These are phyloP conservation scores for Neopestalotiopsis clavispora DNA, from an alignment of 2,329 filamentous ascomycete species.

Conservation along the genomic window DNA sequence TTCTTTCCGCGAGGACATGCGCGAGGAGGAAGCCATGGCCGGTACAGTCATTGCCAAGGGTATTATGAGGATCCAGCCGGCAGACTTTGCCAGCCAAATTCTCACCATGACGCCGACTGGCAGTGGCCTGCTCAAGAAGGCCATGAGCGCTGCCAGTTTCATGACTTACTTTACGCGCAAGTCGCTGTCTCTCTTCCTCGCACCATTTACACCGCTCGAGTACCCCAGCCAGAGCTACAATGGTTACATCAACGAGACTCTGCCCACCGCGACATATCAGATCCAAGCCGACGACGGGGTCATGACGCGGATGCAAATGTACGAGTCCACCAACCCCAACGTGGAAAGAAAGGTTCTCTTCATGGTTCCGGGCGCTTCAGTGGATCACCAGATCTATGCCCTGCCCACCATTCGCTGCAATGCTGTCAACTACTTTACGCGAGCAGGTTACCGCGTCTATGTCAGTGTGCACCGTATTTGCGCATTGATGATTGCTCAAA, in stretches of 20 bases:
- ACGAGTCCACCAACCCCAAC: slow-evolving; percentile 52
- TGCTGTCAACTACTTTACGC: slow-evolving; percentile 65
- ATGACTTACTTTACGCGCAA: slow-evolving; percentile 60
- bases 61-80: slow-evolving; percentile 59
- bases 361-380: slow-evolving; percentile 66
- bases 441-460: slow-evolving; percentile 65
- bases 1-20: slow-evolving; percentile 31
- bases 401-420: slow-evolving; percentile 68
- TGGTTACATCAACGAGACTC: slow-evolving; percentile 59
- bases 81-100: slow-evolving; percentile 61
- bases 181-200: slow-evolving; percentile 57
- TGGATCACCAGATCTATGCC: slow-evolving; percentile 67
- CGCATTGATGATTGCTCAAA: slow-evolving; percentile 52
- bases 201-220: slow-evolving; percentile 60
- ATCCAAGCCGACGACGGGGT: slow-evolving; percentile 59
- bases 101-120: slow-evolving; percentile 58
- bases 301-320: slow-evolving; percentile 58
- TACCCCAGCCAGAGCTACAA: slow-evolving; percentile 54
- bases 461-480: slow-evolving; percentile 64
- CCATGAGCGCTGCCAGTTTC: slow-evolving; percentile 53
- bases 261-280: slow-evolving; percentile 45
- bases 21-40: slow-evolving; percentile 44
- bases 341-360: slow-evolving; percentile 55
- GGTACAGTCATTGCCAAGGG: slow-evolving; percentile 60
- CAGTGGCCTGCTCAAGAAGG: slow-evolving; percentile 47